Evolutionary conservation across 176 grass and related monocot genomes (phyloP).

Genomic region (Musa beccarii): DNA sequence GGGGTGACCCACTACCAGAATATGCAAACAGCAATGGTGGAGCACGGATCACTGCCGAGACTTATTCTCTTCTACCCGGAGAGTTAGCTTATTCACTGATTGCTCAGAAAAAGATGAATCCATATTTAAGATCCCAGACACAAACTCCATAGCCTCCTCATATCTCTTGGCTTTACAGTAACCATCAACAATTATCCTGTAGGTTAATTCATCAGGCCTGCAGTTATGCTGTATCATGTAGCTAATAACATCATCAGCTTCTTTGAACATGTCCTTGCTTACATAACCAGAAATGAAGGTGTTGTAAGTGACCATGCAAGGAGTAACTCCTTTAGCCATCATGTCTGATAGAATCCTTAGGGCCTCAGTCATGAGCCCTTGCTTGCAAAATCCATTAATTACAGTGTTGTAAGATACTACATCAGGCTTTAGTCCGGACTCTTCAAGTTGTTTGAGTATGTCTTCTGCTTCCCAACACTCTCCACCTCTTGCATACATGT

Average conservation of each 20-base stretch:
- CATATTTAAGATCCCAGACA: conserved; percentile 37
- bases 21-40: background rate
- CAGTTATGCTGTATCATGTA: conserved; percentile 83
- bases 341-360: conserved; percentile 73
- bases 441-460: conserved; percentile 56
- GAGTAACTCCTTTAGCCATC: conserved; percentile 52
- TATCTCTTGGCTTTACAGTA: conserved; percentile 55
- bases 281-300: conserved; percentile 63
- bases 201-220: conserved; percentile 63
- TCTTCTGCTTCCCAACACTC: conserved; percentile 78
- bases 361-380: conserved; percentile 69
- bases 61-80: conserved; percentile 22
- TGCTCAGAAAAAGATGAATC: conserved; percentile 33
- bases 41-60: background rate
- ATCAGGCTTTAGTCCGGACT: conserved; percentile 52
- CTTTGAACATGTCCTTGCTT: conserved; percentile 55
- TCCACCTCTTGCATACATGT: conserved; percentile 70
- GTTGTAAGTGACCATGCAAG: conserved; percentile 66
- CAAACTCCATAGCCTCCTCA: conserved; percentile 46
- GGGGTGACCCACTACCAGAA: background rate
- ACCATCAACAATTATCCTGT: conserved; percentile 56
- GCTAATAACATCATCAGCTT: conserved; percentile 60
- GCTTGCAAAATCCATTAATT: conserved; percentile 93
- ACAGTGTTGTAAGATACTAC: conserved; percentile 85
- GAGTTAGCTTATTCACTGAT: conserved; percentile 17